Evolutionary conservation across 768 basidiomycete species (phyloP).

Genomic region (Leucosporidium yakuticum): DNA sequence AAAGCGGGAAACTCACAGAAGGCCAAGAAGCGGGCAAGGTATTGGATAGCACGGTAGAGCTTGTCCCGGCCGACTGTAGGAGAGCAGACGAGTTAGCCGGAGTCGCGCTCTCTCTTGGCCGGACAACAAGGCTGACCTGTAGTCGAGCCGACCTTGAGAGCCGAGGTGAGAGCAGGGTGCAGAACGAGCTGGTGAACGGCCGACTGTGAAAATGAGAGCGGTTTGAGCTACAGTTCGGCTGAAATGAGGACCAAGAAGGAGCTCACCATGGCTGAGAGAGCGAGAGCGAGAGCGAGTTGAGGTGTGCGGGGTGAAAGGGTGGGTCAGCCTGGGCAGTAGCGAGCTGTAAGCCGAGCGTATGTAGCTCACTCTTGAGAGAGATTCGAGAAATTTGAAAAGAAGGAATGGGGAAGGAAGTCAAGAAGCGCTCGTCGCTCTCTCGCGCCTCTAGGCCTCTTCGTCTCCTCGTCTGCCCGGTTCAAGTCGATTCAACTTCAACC

Average conservation of each 20-base stretch:
- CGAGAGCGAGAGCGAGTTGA: too few species aligned
- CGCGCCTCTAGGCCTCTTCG: neutral
- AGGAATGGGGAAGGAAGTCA: neutral
- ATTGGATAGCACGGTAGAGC: conserved; percentile 88
- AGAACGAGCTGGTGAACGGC: conserved; percentile 58
- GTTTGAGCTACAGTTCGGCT: neutral
- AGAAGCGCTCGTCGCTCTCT: neutral
- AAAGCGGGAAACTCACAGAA: conserved; percentile 51
- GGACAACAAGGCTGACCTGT: conserved; percentile 46
- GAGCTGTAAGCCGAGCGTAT: neutral
- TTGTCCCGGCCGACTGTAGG: conserved; percentile 71
- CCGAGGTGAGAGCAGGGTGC: conserved; percentile 70
- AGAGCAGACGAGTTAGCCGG: neutral
- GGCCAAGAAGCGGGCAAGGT: conserved; percentile 78
- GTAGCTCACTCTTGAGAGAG: too few species aligned
- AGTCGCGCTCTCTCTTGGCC: neutral
- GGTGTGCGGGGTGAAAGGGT: too few species aligned
- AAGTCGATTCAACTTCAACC: neutral
- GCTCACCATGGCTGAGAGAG: too few species aligned
- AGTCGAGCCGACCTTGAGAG: conserved; percentile 69
- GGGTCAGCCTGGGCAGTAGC: too few species aligned
- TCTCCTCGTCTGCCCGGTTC: neutral
- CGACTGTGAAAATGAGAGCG: neutral
- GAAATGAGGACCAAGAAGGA: too few species aligned
- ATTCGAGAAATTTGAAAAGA: too few species aligned